These are phyloP conservation scores for Thermothielavioides terrestris DNA, from an alignment of 495 filamentous ascomycete species.

Conservation along the genomic window DNA sequence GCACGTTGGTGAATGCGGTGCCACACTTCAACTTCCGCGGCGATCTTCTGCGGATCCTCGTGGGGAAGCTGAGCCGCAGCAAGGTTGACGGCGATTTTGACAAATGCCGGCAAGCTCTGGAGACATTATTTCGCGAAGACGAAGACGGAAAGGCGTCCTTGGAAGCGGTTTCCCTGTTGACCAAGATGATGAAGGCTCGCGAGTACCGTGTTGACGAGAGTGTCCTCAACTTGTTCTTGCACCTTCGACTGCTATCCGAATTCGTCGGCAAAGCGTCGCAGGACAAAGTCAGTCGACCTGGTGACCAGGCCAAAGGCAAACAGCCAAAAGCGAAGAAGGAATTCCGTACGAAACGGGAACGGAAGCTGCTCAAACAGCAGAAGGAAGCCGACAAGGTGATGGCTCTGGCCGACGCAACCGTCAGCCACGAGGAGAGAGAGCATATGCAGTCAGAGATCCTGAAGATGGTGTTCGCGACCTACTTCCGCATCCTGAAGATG, in stretches of 20 bases:
- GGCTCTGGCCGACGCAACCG: constrained; percentile 80
- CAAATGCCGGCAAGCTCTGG: constrained; percentile 71
- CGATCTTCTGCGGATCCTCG: constrained; percentile 77
- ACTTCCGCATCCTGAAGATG: constrained; percentile 87
- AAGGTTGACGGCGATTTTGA: constrained; percentile 60
- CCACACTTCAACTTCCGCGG: constrained; percentile 94
- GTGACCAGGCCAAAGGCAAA: constrained; percentile 43
- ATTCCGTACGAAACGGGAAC: constrained; percentile 41
- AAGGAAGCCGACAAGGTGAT: constrained; percentile 88
- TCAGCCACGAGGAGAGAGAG: constrained; percentile 85
- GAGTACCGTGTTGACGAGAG: constrained; percentile 74
- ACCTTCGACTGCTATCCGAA: constrained; percentile 79
- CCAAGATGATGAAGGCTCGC: constrained; percentile 87
- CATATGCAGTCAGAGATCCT: constrained; percentile 87
- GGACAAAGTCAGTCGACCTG: constrained; percentile 55
- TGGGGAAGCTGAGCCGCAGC: constrained; percentile 66
- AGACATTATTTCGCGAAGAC: constrained; percentile 75
- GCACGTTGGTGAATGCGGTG: constrained; percentile 63
- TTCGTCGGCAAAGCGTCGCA: constrained; percentile 74
- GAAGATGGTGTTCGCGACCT: constrained; percentile 88
- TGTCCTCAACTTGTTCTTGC: constrained; percentile 83
- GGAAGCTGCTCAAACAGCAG: constrained; percentile 65
- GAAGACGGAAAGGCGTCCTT: constrained; percentile 81
- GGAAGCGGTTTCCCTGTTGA: constrained; percentile 74
- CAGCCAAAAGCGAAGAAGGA: constrained; percentile 61